Evolutionary conservation across 805 yeast species (phyloP), one percentile per base, ranked within the genome.

Genomic region (Pichia rugopelliculosa): DNA sequence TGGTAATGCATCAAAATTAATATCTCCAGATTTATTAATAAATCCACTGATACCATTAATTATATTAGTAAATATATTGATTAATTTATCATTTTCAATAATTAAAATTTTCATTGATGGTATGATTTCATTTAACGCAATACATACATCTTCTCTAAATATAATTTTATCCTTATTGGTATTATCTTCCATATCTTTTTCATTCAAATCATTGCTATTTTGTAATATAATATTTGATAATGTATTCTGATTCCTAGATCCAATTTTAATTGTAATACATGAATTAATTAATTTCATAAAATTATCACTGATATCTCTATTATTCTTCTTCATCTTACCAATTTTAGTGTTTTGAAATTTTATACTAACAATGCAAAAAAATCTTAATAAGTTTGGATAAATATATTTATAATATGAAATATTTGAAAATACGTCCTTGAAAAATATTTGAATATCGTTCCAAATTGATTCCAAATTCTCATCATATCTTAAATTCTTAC

Each of bases 381-480:
- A 72, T 39, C 70, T 72, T 39, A 90, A 64, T 6, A 83, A 54
- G 34, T 72, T 72, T 3, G 87, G 74, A 37, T 80, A 64, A 1
- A 84, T 59, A 3, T 61, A 61, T 46, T 72, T 74, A 60, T 77
- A 86, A 5, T 66, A 56, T 6, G 68, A 56, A 17, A 74, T 63
- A 53, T 78, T 76, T 3, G 74, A 62, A 26, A 72, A 54, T 0
- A 80, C 75, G 5, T 81, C 88, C 53, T 73, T 81, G 54, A 87
- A 68, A 53, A 86, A 89, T 2, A 62, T 60, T 23, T 77, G 66
- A 30, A 82, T 67, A 21, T 74, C 76, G 10, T 63, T 62, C 82
- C 89, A 91, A 18, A 89, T 74, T 49, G 91, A 98, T 50, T 84
- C 89, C 3, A 49, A 22, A n/a, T 49, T 43, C 12, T 49, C 45